Evolutionary conservation across 352 stramenopile species (phyloP).

Genomic region (Phytophthora ramorum): DNA sequence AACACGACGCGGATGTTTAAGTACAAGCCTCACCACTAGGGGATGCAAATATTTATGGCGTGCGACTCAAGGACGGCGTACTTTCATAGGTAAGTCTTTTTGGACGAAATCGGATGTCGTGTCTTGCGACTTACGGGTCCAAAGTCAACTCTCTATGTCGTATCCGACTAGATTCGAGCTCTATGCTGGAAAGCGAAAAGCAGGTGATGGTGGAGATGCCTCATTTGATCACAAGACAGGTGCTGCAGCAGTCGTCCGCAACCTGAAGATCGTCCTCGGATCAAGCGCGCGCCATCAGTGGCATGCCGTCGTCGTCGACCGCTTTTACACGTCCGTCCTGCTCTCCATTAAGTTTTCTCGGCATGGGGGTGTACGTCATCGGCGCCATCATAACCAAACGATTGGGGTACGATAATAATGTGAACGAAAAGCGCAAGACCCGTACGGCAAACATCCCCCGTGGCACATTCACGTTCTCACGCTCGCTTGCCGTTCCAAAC

Average conservation of each 20-base stretch:
- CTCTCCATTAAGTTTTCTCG: conserved; percentile 30
- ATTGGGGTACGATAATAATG: conserved; percentile 6
- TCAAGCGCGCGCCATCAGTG: neutral
- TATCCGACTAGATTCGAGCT: conserved; percentile 13
- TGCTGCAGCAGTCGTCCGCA: conserved; percentile 8
- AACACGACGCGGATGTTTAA: conserved; percentile 47
- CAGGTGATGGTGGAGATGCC: neutral
- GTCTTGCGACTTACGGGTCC: neutral
- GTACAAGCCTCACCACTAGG: conserved; percentile 10
- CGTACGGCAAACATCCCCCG: neutral
- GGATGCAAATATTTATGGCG: conserved; percentile 28
- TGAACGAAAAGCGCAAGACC: conserved; percentile 12
- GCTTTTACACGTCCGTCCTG: conserved; percentile 29
- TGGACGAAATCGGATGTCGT: neutral
- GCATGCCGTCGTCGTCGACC: conserved; percentile 25
- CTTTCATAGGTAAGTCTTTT: conserved; percentile 12
- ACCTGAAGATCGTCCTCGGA: conserved; percentile 20
- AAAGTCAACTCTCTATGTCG: neutral
- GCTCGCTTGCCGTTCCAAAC: neutral
- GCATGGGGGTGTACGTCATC: conserved; percentile 36
- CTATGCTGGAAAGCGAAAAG: conserved; percentile 1
- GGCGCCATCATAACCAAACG: conserved; percentile 33
- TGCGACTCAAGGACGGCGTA: conserved; percentile 16
- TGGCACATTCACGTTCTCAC: neutral
- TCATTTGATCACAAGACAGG: conserved; percentile 9